Evolutionary conservation across 805 yeast species (phyloP), one percentile per base, ranked within the genome.

Genomic region (Nakazawaea laoshanensis): DNA sequence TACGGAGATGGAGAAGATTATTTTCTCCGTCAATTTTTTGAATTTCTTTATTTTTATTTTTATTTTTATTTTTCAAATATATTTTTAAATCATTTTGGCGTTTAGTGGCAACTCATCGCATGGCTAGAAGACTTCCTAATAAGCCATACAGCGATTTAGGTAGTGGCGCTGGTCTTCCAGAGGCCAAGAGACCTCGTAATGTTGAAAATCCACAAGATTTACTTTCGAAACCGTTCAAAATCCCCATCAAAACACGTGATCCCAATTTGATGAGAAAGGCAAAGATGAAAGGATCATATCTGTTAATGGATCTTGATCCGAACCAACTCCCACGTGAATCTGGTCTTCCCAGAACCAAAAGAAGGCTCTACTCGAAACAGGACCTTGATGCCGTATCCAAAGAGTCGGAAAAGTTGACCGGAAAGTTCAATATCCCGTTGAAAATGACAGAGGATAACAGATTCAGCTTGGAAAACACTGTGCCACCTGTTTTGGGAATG

Each of bases 401-500:
- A 8, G 54, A 61, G 8, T 74, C 74, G 14, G 8, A 16, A 4
- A 27, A 27, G n/a, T 27, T 27, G 29, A n/a, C 12, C 13, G 7
- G 17, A 5, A n/a, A 65, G 38, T 82, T 82, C 52, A 55, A 61
- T 1, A 75, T 77, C 4, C 94, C 94, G 1, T 61, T 80, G 35
- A 64, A 63, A 16, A 62, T 61, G 23, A 50, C 49, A 17, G 55
- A 56, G 32, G 56, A 53, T 22, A 55, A 59, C 27, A 59, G 52
- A 27, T 49, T 51, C 30, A 42, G 46, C 4, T 16, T 38, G 27
- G 17, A 41, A 27, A 38, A 47, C 43, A 53, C 64, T 30, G 68
- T 87, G 1, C 88, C 95, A 0, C 84, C 94, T 0, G 83, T 94
- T 0, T 61, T 89, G 39, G 98, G 98, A 0, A 86, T 87, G 37